A percentile compares a stretch with the other conserved stretches of the same genome.
phyloP scores from a whole-genome alignment of 2,329 filamentous ascomycete species.

The Alternaria alternata region DNA sequence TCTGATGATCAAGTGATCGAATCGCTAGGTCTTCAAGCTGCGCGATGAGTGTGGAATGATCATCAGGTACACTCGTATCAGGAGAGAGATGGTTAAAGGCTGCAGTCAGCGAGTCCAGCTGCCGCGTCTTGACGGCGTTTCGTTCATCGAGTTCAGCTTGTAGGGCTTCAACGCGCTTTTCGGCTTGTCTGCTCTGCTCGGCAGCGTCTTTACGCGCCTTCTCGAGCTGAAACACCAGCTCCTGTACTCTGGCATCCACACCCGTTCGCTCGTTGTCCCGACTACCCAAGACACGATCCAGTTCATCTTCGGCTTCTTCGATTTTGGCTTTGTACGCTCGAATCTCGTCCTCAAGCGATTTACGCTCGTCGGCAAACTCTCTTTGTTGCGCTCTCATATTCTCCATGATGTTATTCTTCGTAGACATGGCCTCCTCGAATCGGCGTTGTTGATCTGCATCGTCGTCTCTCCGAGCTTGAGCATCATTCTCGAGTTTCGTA shows the following conservation, averaged over 20 bases:
- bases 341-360: constrained; percentile 81
- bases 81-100: constrained; percentile 53
- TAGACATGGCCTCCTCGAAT: constrained; percentile 86
- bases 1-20: constrained; percentile 53
- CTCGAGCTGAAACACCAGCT: constrained; percentile 76
- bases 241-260: constrained; percentile 72
- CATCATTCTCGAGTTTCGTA: constrained; percentile 73
- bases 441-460: constrained; percentile 71
- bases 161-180: constrained; percentile 57
- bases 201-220: constrained; percentile 60
- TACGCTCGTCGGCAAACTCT: constrained; percentile 86
- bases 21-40: constrained; percentile 57
- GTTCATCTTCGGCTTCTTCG: constrained; percentile 90
- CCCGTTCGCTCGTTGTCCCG: constrained; percentile 81
- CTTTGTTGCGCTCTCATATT: constrained; percentile 93
- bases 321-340: constrained; percentile 76
- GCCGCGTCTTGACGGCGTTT: constrained; percentile 52
- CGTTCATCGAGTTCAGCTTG: constrained; percentile 65
- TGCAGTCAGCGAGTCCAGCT: constrained; percentile 37
- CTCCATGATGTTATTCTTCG: constrained; percentile 90
- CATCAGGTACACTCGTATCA: constrained; percentile 44
- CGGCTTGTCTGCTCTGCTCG: constrained; percentile 59
- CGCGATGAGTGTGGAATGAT: constrained; percentile 49
- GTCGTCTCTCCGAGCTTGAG: constrained; percentile 62
- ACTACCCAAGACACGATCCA: constrained; percentile 83